Evolutionary conservation across 148 eudicot genomes (phyloP), one percentile per base, ranked within the genome.

Genomic region (Vaccinium macrocarpon): DNA sequence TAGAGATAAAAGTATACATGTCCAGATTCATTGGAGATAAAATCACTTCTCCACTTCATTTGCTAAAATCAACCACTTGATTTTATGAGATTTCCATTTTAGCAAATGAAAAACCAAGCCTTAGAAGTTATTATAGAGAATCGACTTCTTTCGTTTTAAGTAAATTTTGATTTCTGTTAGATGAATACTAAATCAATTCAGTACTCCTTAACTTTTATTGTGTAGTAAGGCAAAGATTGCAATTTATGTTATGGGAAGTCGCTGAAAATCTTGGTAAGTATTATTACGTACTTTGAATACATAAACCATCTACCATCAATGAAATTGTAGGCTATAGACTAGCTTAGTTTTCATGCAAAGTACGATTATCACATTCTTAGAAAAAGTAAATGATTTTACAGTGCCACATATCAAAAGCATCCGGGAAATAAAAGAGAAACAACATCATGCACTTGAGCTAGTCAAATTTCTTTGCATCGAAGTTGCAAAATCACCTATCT

Each of bases 181-280:
- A 4, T 3, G 61, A 56, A 56, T 56, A 56, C 61, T 56, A 16
- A 3, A 56, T 15, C 16, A 4, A 56, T 56, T 56, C 21, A 56
- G 61, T 6, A 48, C 23, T 19, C 10, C 53, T 42, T 42, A 9
- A 51, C 9, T 21, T 3, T 76, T 76, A 27, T 76, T 76, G 55
- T 76, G 80, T 32, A 76, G 80, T 11, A 35, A 76, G 52, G 80
- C 56, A 76, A 21, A 76, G 57, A 76, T 21, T 49, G 4, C 6
- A 50, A 6, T 12, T 18, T 16, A 25, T 76, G 35, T 25, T 76
- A 49, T 76, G 80, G 80, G 35, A 51, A 9, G 7, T 50, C 14
- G 57, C 35, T 2, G 18, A 76, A 76, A 76, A 8, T 0, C n/a
- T 76, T 76, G 56, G 80, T 76, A 76, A 14, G 77, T 10, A 42